Base-by-base conservation (phyloP, 1,139 yeast species). In the Debaryomyces robertsiae region DNA sequence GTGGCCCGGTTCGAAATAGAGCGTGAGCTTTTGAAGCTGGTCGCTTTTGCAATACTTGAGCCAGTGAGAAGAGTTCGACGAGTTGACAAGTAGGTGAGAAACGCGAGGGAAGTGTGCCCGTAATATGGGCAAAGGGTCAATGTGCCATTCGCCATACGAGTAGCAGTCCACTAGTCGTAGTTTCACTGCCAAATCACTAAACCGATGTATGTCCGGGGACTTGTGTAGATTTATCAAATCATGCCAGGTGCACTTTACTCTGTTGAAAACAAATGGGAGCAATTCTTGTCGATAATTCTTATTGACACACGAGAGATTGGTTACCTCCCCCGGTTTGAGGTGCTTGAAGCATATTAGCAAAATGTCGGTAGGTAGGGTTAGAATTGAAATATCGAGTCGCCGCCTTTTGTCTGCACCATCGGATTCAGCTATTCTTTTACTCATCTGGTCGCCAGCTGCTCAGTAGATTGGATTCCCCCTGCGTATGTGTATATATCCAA, bases 131-230 rank as follows among this genome's bases (percentile, higher is more conserved):
- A 70, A 61, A 11, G 66, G 42, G 42, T 69, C 70, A 16, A 59
- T 48, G 36, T 69, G 69, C 72, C 75, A 72, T 45, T 72, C 77
- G 3, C 73, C 73, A 45, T 61, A 67, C 3, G 74, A 59, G 45
- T 63, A 64, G 42, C 60, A 56, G 41, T 67, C 70, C 4, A 57
- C 42, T 13, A 72, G 62, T 4, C 73, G 52, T 15, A 71, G 29
- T 32, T 53, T 52, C 2, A 48, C 32, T 52, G 48, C 13, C 18
- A 36, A 40, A n/a, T 9, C 6, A 11, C 19, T 48, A 40, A 3
- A 18, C 10, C 30, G 13, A 6, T n/a, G 4, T 16, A 33, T 33
- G 14, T 15, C 30, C 29, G 32, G 48, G 39, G 35, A 50, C 48
- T 27, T 19, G 17, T 16, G 37, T 15, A n/a, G 48, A n/a, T 48